A percentile compares a stretch with the other conserved stretches of the same genome.
phyloP scores from a whole-genome alignment of 257 asterid species.

The Rubia yunnanensis region DNA sequence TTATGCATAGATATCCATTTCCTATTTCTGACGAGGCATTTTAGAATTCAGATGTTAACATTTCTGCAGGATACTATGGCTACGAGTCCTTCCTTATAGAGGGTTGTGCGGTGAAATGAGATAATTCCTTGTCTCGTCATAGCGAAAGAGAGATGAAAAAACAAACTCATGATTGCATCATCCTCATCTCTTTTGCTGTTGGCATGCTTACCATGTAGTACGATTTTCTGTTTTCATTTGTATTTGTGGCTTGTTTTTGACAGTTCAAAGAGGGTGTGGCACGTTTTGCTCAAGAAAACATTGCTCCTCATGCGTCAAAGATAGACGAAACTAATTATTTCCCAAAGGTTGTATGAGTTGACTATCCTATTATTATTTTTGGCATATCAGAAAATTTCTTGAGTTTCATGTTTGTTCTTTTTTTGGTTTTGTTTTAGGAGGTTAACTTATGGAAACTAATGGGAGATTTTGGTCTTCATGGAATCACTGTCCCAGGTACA shows the following conservation, averaged over 20 bases:
- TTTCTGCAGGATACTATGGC: background rate
- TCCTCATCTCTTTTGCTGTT: background rate
- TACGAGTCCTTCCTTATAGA: background rate
- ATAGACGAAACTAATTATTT: slow-evolving; percentile 80
- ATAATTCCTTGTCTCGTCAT: background rate
- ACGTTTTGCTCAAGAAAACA: slow-evolving; percentile 82
- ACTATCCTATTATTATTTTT: slow-evolving; percentile 4
- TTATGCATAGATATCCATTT: background rate
- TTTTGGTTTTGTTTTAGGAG: slow-evolving; percentile 44
- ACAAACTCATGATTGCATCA: background rate
- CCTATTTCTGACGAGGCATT: background rate
- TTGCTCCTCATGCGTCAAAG: slow-evolving; percentile 84
- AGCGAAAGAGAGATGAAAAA: background rate
- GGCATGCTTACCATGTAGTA: background rate
- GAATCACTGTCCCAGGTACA: slow-evolving; percentile 92
- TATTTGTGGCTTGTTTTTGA: background rate
- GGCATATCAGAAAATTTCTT: slow-evolving; percentile 1
- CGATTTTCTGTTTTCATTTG: background rate
- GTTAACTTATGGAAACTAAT: slow-evolving; percentile 88
- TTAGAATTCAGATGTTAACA: background rate
- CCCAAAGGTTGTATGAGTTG: slow-evolving; percentile 48
- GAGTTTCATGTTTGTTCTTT: slow-evolving; percentile 11
- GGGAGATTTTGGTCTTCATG: slow-evolving; percentile 96
- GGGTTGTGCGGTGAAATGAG: background rate
- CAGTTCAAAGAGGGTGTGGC: slow-evolving; percentile 97